Conservation (phyloP, 2,329 filamentous ascomycete genomes). For the Teratosphaeria nubilosa region DNA sequence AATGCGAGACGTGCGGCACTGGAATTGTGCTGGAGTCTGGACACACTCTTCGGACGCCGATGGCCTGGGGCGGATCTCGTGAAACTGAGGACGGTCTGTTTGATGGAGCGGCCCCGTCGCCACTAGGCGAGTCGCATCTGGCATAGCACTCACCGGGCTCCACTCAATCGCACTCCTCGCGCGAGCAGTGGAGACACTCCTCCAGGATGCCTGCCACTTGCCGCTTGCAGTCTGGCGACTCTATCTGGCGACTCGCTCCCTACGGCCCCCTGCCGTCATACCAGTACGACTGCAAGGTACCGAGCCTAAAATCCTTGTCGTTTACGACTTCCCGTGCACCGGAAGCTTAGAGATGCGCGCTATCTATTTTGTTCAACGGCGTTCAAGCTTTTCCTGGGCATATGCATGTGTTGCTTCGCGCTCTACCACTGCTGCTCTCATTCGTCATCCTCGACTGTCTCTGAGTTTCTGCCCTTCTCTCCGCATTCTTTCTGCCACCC, state of each 20-base stretch:
- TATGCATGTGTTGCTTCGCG: background rate
- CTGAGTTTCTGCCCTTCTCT: background rate
- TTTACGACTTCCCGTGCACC: background rate
- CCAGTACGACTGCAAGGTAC: background rate
- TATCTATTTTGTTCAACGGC: constrained; percentile 10
- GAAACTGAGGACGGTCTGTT: background rate
- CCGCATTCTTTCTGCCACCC: constrained; percentile 7
- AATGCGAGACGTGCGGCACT: background rate
- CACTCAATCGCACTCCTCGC: background rate
- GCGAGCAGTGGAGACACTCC: background rate
- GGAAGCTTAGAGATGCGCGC: constrained; percentile 1
- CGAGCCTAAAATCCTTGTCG: background rate
- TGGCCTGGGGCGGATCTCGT: background rate
- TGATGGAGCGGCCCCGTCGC: background rate
- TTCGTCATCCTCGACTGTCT: constrained; percentile 1
- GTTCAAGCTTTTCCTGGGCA: constrained; percentile 10
- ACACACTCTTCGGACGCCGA: background rate
- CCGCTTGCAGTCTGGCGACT: background rate
- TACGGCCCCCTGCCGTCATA: background rate
- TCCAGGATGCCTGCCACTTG: background rate
- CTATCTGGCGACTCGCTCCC: background rate
- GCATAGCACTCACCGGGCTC: background rate
- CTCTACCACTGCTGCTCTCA: background rate
- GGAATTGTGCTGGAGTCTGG: background rate
- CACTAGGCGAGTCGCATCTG: background rate